Conservation (phyloP, 2,329 filamentous ascomycete species). For the Beauveria sp. region DNA sequence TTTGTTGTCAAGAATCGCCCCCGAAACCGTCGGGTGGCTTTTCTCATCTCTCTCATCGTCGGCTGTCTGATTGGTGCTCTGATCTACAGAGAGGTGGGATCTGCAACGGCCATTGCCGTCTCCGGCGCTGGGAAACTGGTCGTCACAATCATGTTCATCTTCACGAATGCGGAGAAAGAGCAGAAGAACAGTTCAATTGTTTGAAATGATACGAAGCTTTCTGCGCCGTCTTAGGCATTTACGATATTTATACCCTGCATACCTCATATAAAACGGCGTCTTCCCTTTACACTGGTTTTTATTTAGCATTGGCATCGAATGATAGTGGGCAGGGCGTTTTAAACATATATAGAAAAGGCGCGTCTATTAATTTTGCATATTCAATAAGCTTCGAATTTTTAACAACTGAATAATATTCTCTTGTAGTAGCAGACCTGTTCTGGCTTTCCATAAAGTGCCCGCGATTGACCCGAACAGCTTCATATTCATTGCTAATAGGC, state of each 20-base stretch:
- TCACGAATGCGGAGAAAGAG: slow-evolving; percentile 29
- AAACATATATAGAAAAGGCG: not conserved
- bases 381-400: not conserved
- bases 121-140: slow-evolving; percentile 38
- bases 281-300: not conserved
- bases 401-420: too few species aligned
- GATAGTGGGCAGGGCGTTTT: not conserved
- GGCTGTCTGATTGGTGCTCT: slow-evolving; percentile 46
- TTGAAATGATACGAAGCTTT: not conserved
- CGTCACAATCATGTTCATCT: slow-evolving; percentile 37
- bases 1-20: slow-evolving; percentile 39
- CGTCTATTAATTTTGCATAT: not conserved
- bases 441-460: too few species aligned
- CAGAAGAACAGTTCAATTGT: not conserved
- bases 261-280: not conserved
- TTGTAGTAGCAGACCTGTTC: too few species aligned
- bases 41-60: slow-evolving; percentile 38
- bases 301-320: not conserved
- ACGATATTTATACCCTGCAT: not conserved
- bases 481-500: too few species aligned
- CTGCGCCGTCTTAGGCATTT: not conserved
- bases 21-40: slow-evolving; percentile 41
- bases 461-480: too few species aligned
- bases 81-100: slow-evolving; percentile 36
- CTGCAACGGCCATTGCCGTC: slow-evolving; percentile 34